Conservation (phyloP, 116 monocot genomes). For the Dioscorea cayenensis region DNA sequence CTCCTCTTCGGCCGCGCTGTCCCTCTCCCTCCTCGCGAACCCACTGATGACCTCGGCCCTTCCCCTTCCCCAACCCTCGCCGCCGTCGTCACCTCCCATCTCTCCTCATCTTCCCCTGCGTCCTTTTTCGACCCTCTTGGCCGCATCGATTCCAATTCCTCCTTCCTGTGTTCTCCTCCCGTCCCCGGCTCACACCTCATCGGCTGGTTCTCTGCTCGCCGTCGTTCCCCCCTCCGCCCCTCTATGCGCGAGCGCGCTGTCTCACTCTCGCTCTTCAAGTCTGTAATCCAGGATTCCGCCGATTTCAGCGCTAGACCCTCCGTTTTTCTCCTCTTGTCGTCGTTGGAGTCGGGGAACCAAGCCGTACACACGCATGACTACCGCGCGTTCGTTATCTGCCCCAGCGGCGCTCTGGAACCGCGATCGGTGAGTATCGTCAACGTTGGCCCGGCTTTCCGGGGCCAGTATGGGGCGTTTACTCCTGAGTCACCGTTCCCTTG, state of each 20-base stretch:
- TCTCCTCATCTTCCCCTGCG: conserved; percentile 28
- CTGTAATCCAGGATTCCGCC: conserved; percentile 14
- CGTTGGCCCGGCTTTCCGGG: conserved; percentile 64
- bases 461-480: conserved; percentile 57
- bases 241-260: conserved; percentile 74
- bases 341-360: conserved; percentile 29
- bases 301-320: conserved; percentile 3
- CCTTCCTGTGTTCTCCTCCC: conserved; percentile 8
- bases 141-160: conserved; percentile 17
- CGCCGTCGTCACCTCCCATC: conserved; percentile 28
- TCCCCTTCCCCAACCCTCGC: conserved; percentile 11
- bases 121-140: conserved; percentile 52
- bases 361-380: conserved; percentile 80
- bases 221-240: conserved; percentile 52
- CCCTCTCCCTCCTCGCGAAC: conserved; percentile 37
- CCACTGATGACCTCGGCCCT: conserved; percentile 23
- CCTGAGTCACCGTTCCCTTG: conserved; percentile 55
- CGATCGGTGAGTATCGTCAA: conserved; percentile 57
- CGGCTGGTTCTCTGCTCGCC: conserved; percentile 72
- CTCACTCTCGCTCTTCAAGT: conserved; percentile 44
- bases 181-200: conserved; percentile 17
- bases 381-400: conserved; percentile 41
- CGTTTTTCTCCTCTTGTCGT: conserved; percentile 58
- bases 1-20: conserved; percentile 59
- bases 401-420: conserved; percentile 23